These are phyloP conservation scores for rapeseed (Brassica napus) DNA, from an alignment of 345 rosid genomes.

Conservation along the genomic window Da-Ae NC_063439.1:28598501-28599000, in stretches of 20 bases:
- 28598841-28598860: no score
- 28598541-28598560: slow-evolving; percentile 31
- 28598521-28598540: slow-evolving; percentile 25
- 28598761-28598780: slow-evolving; percentile 28
- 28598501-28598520: slow-evolving; percentile 36
- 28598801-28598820: slow-evolving; percentile 19
- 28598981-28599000: slow-evolving; percentile 39
- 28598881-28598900: slow-evolving; percentile 12
- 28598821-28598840: slow-evolving; percentile 41
- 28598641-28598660: slow-evolving; percentile 56
- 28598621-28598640: slow-evolving; percentile 50
- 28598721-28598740: not conserved
- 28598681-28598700: slow-evolving; percentile 42
- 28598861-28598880: no score
- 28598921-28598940: not conserved
- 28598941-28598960: slow-evolving; percentile 6
- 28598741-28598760: not conserved
- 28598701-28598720: slow-evolving; percentile 36
- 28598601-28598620: slow-evolving; percentile 22
- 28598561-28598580: slow-evolving; percentile 44
- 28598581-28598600: slow-evolving; percentile 35
- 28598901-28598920: slow-evolving; percentile 41
- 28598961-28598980: slow-evolving; percentile 45
- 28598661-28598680: slow-evolving; percentile 50
- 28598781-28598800: slow-evolving; percentile 27